Conservation (phyloP, 2,329 filamentous ascomycete species). For the Venturiaceae sp. region DNA sequence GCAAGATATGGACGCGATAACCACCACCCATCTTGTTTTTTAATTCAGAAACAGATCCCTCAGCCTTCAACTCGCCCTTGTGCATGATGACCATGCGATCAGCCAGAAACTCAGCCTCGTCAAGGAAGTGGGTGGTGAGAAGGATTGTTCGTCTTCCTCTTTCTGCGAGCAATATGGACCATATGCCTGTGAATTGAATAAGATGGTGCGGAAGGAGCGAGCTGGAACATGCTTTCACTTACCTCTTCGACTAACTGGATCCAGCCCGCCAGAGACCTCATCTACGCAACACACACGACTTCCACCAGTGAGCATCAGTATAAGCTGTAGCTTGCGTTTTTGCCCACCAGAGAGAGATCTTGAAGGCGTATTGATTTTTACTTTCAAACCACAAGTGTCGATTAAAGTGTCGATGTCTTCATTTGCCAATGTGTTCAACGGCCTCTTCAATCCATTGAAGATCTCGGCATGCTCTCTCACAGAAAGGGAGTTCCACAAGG, state of each 20-base stretch:
- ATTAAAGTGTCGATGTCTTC: constrained; percentile 55
- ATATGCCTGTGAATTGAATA: no score
- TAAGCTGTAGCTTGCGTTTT: no score
- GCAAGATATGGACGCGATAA: constrained; percentile 69
- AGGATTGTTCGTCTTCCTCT: constrained; percentile 74
- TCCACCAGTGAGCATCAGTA: no score
- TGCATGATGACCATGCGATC: constrained; percentile 82
- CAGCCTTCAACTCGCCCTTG: constrained; percentile 69
- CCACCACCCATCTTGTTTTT: constrained; percentile 76
- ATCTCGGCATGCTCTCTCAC: constrained; percentile 76
- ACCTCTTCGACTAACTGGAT: constrained; percentile 78
- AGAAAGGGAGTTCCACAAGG: constrained; percentile 82
- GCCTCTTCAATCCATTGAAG: constrained; percentile 73
- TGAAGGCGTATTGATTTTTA: constrained; percentile 62
- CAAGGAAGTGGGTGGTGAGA: constrained; percentile 78
- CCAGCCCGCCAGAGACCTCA: constrained; percentile 80
- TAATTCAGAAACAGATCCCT: constrained; percentile 76
- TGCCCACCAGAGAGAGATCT: constrained; percentile 77
- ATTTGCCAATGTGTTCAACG: constrained; percentile 43
- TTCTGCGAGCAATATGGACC: constrained; percentile 85
- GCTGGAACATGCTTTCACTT: no score
- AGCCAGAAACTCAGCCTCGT: constrained; percentile 82
- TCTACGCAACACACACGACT: no score
- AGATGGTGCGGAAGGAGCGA: no score
- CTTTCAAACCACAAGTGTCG: constrained; percentile 59